phyloP scores from a whole-genome alignment of 805 yeast species.

The Grigorovia yakushimaensis region DNA sequence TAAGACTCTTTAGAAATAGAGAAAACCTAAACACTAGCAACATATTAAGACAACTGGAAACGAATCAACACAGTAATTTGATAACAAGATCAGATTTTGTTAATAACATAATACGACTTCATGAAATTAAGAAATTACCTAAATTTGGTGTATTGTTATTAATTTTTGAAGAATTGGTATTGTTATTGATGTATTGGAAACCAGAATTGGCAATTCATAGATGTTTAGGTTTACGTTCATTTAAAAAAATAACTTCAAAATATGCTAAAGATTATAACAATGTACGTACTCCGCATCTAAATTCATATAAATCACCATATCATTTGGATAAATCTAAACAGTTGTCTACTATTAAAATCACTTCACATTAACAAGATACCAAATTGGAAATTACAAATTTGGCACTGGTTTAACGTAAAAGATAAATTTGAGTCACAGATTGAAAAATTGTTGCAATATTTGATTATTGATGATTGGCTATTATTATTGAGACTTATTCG shows the following conservation, averaged over 20 bases:
- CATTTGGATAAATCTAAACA: conserved; percentile 34
- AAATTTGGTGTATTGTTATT: conserved; percentile 38
- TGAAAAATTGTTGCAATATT: conserved; percentile 44
- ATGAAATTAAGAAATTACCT: conserved; percentile 42
- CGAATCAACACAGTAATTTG: background rate
- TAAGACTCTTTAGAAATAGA: conserved; percentile 5
- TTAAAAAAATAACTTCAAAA: conserved; percentile 18
- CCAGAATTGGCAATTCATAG: conserved; percentile 53
- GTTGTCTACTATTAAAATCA: conserved; percentile 25
- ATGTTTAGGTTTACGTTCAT: conserved; percentile 40
- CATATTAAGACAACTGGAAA: background rate
- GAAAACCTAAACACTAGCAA: conserved; percentile 25
- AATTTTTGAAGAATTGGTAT: conserved; percentile 46
- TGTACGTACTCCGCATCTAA: background rate
- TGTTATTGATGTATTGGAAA: conserved; percentile 40
- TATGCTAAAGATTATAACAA: background rate
- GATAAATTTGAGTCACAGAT: conserved; percentile 33
- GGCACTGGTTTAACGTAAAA: conserved; percentile 30
- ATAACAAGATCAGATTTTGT: conserved; percentile 36
- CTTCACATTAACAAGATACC: conserved; percentile 33
- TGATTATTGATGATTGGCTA: conserved; percentile 26
- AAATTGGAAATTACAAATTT: conserved; percentile 32
- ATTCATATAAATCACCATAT: conserved; percentile 36
- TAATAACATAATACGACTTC: conserved; percentile 33
- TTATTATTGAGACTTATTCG: conserved; percentile 12